These are phyloP conservation scores for Fusarium tupiense DNA, from an alignment of 2,329 filamentous ascomycete genomes.

Conservation along the genomic window DNA sequence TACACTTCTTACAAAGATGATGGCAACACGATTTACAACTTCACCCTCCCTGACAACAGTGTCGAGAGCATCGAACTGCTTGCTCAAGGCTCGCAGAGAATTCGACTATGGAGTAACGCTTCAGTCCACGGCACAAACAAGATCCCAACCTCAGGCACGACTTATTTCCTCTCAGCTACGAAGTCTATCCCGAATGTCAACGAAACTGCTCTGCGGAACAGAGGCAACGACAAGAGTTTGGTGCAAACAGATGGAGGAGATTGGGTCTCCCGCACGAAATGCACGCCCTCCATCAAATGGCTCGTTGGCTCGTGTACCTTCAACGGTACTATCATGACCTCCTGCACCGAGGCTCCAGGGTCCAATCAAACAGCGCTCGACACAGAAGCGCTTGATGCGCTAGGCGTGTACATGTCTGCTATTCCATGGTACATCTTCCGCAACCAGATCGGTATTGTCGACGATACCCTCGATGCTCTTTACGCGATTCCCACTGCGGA, in stretches of 20 bases:
- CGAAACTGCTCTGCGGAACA: conserved; percentile 12
- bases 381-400: conserved; percentile 16
- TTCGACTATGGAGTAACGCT: conserved; percentile 23
- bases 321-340: conserved; percentile 33
- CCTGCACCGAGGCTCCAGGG: not conserved
- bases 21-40: conserved; percentile 31
- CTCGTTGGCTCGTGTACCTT: conserved; percentile 29
- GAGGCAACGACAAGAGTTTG: conserved; percentile 25
- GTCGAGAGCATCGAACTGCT: conserved; percentile 27
- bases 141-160: conserved; percentile 26
- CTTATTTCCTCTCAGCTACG: conserved; percentile 26
- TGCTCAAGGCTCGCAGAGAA: conserved; percentile 4
- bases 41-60: conserved; percentile 23
- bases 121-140: not conserved
- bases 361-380: conserved; percentile 25
- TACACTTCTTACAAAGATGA: conserved; percentile 17
- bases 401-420: conserved; percentile 32
- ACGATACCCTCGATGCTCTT: conserved; percentile 28
- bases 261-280: conserved; percentile 33
- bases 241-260: conserved; percentile 22
- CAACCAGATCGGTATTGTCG: conserved; percentile 22
- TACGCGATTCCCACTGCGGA: conserved; percentile 35
- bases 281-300: conserved; percentile 29
- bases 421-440: conserved; percentile 38
- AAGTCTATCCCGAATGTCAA: conserved; percentile 29